A percentile compares a stretch with the other conserved stretches of the same genome.
phyloP scores from a whole-genome alignment of 305 asterid species.

The Rubia tinctorum region DNA sequence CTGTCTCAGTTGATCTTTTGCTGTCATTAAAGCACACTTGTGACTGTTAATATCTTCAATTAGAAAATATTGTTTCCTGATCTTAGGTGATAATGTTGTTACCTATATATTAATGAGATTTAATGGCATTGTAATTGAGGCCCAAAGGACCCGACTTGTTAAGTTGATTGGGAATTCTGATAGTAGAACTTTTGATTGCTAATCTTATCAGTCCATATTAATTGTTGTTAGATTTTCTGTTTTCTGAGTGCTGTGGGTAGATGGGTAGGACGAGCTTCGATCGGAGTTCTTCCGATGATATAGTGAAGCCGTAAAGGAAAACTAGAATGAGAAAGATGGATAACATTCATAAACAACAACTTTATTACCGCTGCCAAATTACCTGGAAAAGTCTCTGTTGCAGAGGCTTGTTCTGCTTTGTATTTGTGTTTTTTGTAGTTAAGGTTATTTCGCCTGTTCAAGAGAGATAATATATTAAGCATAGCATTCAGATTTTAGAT shows the following conservation, averaged over 20 bases:
- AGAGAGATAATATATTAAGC: neutral
- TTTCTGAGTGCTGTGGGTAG: neutral
- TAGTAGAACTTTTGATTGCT: neutral
- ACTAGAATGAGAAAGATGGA: neutral
- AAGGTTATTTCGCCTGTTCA: neutral
- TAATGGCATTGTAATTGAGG: too few relatives aligned
- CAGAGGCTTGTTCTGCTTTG: conserved; percentile 4
- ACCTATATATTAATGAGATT: too few relatives aligned
- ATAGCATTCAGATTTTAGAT: neutral
- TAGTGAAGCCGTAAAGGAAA: neutral
- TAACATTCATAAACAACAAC: neutral
- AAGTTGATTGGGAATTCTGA: neutral
- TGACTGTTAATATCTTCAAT: too few relatives aligned
- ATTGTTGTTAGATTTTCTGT: neutral
- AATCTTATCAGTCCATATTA: neutral
- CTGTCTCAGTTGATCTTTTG: neutral
- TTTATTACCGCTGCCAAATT: neutral
- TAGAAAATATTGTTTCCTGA: too few relatives aligned
- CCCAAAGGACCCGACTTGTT: neutral
- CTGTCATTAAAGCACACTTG: neutral
- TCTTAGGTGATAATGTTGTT: too few relatives aligned
- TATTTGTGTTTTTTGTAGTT: neutral
- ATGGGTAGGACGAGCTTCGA: neutral
- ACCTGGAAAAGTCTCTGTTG: neutral
- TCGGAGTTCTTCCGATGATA: neutral